Percentiles rank a stretch among this genome's conserved stretches.
Evolutionary conservation across 2,329 filamentous ascomycete genomes (phyloP).

Genomic region (Xylariaceae sp.): DNA sequence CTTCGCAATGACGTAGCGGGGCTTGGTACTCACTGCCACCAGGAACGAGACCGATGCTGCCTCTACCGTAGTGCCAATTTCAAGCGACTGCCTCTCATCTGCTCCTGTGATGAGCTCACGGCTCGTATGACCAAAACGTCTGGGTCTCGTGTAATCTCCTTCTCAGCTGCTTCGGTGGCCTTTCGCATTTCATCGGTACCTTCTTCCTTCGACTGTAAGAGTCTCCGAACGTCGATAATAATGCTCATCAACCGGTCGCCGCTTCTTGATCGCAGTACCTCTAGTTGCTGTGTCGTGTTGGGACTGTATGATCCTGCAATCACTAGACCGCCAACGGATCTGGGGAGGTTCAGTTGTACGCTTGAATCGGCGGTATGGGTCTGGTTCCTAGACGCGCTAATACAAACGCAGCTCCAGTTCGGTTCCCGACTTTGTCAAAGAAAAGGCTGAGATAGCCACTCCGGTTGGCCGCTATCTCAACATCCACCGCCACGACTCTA

Average conservation of each 20-base stretch:
- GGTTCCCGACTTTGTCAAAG: constrained; percentile 4
- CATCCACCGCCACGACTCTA: no score
- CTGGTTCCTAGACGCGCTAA: constrained; percentile 49
- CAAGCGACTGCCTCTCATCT: constrained; percentile 47
- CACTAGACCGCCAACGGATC: constrained; percentile 45
- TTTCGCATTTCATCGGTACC: constrained; percentile 30
- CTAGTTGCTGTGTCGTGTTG: constrained; percentile 54
- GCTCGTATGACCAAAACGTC: constrained; percentile 58
- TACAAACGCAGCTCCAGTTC: constrained; percentile 41
- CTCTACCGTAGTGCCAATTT: constrained; percentile 52
- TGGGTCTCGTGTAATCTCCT: constrained; percentile 39
- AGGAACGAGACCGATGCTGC: constrained; percentile 48
- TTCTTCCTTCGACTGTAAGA: constrained; percentile 37
- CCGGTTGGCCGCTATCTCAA: no score
- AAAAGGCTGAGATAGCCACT: no score
- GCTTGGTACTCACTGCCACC: constrained; percentile 41
- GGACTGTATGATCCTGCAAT: constrained; percentile 57
- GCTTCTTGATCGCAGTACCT: constrained; percentile 37
- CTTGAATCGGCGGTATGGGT: constrained; percentile 49
- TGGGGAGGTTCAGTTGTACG: constrained; percentile 36
- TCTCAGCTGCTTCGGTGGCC: constrained; percentile 33
- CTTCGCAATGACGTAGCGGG: constrained; percentile 56
- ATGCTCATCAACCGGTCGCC: constrained; percentile 41
- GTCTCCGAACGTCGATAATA: constrained; percentile 44
- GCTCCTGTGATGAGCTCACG: constrained; percentile 46